Evolutionary conservation across 495 filamentous ascomycete genomes (phyloP).

Genomic region (Gamarada debralockiae): DNA sequence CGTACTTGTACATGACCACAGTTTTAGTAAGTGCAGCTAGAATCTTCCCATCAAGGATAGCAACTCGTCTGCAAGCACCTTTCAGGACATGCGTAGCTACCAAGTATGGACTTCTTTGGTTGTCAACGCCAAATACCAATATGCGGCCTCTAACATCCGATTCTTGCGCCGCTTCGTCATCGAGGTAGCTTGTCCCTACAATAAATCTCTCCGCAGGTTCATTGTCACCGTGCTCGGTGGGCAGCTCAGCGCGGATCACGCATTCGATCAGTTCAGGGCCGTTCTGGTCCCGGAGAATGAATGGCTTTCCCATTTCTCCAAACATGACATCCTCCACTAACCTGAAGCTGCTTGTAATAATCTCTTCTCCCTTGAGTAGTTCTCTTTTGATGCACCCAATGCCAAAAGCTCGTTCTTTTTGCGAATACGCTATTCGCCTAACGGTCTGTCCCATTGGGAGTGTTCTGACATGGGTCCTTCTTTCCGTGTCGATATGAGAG

Average conservation of each 20-base stretch:
- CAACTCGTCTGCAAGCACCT: slow-evolving; percentile 76
- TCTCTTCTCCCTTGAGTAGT: slow-evolving; percentile 40
- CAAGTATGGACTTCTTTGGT: slow-evolving; percentile 63
- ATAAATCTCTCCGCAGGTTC: slow-evolving; percentile 74
- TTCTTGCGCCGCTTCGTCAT: slow-evolving; percentile 38
- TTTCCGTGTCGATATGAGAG: slow-evolving; percentile 74
- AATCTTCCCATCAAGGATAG: slow-evolving; percentile 70
- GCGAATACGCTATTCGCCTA: slow-evolving; percentile 81
- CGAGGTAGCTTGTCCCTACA: slow-evolving; percentile 78
- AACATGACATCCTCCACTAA: slow-evolving; percentile 51
- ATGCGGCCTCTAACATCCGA: slow-evolving; percentile 61
- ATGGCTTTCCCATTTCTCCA: slow-evolving; percentile 36
- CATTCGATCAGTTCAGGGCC: slow-evolving; percentile 78
- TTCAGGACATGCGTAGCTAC: slow-evolving; percentile 59
- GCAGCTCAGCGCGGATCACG: slow-evolving; percentile 74
- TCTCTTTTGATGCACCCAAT: slow-evolving; percentile 76
- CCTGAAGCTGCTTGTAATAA: slow-evolving; percentile 43
- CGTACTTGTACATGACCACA: slow-evolving; percentile 61
- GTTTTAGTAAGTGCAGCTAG: slow-evolving; percentile 85
- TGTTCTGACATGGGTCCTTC: slow-evolving; percentile 81
- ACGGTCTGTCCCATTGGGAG: slow-evolving; percentile 78
- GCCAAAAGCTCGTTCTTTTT: slow-evolving; percentile 74
- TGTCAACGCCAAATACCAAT: slow-evolving; percentile 77
- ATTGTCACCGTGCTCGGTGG: slow-evolving; percentile 47
- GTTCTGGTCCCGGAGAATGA: slow-evolving; percentile 44